Evolutionary conservation across 176 grass and related monocot species (phyloP), one percentile per base, ranked within the genome.

Genomic region (Raddia guianensis): DNA sequence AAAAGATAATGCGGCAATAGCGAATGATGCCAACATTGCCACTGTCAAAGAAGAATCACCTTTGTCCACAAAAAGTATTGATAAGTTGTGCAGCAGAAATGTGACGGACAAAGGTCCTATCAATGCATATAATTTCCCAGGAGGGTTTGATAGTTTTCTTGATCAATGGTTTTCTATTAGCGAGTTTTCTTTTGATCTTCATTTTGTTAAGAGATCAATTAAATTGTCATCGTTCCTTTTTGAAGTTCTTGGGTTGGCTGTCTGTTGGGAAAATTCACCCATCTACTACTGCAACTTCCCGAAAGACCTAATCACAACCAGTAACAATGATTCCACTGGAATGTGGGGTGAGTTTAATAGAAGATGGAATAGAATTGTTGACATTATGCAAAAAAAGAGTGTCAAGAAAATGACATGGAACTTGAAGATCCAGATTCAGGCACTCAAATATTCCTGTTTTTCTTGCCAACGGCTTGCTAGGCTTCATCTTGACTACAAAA

Each of bases 361-460:
- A 65, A 94, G 85, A 85, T 98, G 95, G 95, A 85, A 84, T 42
- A 90, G 70, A 77, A 81, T 98, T 85, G 42, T 66, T 63, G 81
- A 83, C 67, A 94, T 98, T 72, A 92, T 98, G 95, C 76, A 69
- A 76, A 74, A 84, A 69, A 79, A 83, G 32, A 72, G 67, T 81
- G 83, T 89, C 53, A 87, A 69, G 77, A 94, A 98, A 94, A 83
- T 87, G 80, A 87, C 92, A 49, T 94, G 91, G 90, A 94, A 98
- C 78, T 87, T 98, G 80, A 98, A 98, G 83, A 85, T 54, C 71
- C 92, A 98, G 80, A 91, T 98, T 65, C 92, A 98, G 76, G 95
- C 90, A 87, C 75, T 98, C 55, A 98, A 94, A 80, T 90, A 54
- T 87, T 86, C 90, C 48, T 89, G 83, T 84, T 49, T 90, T 83